Evolutionary conservation across 257 asterid species (phyloP).

Genomic region (Ophiorrhiza pumila): DNA sequence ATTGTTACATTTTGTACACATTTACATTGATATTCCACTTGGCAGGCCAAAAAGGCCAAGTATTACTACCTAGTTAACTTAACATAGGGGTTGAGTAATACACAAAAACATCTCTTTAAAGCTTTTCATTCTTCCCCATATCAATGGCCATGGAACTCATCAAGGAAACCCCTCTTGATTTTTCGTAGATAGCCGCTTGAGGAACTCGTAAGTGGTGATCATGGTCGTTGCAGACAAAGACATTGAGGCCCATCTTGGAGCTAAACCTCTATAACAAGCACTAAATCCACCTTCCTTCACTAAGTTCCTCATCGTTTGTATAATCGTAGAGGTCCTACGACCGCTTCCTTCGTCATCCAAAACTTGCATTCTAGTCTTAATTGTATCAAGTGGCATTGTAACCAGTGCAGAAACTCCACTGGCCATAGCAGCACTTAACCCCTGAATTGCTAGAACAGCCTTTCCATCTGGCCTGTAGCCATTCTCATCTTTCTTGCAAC

Average conservation of each 20-base stretch:
- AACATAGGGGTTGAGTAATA: neutral
- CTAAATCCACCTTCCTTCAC: constrained; percentile 85
- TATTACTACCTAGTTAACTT: constrained; percentile 9
- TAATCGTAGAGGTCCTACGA: constrained; percentile 35
- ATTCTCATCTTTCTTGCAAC: constrained; percentile 56
- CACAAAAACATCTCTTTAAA: neutral
- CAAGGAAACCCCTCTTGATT: constrained; percentile 49
- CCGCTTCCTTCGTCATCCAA: constrained; percentile 65
- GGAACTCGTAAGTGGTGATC: constrained; percentile 97
- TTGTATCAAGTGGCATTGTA: constrained; percentile 95
- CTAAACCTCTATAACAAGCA: constrained; percentile 94
- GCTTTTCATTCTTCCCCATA: constrained; percentile 19
- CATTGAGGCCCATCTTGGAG: constrained; percentile 99
- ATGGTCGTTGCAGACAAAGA: constrained; percentile 91
- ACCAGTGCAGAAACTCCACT: constrained; percentile 90
- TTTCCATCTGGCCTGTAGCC: constrained; percentile 71
- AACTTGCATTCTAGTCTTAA: constrained; percentile 90
- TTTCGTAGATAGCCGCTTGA: constrained; percentile 82
- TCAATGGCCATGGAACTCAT: constrained; percentile 24
- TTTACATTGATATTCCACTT: constrained; percentile 17
- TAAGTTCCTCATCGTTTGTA: constrained; percentile 66
- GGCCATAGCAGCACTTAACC: constrained; percentile 88
- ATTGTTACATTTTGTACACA: constrained; percentile 20
- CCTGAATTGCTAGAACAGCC: constrained; percentile 74
- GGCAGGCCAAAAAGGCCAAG: constrained; percentile 11